Base-by-base conservation (phyloP, 2,329 filamentous ascomycete genomes). In the Diaporthe nobilis region DNA sequence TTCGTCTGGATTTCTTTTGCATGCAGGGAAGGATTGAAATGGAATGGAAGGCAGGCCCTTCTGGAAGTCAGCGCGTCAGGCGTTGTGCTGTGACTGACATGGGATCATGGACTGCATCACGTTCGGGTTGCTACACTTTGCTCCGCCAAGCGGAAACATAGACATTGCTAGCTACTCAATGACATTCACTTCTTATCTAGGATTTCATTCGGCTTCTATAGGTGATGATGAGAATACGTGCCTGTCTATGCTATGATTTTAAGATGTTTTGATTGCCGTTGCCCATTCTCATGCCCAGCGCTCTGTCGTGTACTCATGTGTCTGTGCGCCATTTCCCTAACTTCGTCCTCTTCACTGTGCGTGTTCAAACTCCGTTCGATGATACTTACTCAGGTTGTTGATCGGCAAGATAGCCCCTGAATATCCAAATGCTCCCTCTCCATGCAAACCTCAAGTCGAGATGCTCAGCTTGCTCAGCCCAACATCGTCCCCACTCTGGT, bases 401-500 rank as follows among this genome's bases (percentile, higher is more conserved):
- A 39, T 39, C 63, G 47, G 31, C 63, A 68, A 39, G 63, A 25
- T 15, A 68, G 31, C 63, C 63, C 63, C 63, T 53, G 63, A 39
- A 37, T 68, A 51, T 53, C 63, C 31, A n/a, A 63, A 72, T 55
- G 47, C 34, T 7, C 49, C 4, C 25, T 37, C 9, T 34, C 28
- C 17, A n/a, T 55, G 44, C 60, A 39, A 13, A 31, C 2, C 20
- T 65, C 47, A 72, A 4, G 57, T 72, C 47, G 71, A 72, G 58
- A 72, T 72, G 25, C 47, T 60, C 12, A 77, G 61, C 63, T 77
- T 61, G 55, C 70, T 25, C 70, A 77, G 55, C 53, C 70, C 49
- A 22, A 39, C 55, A 39, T 60, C 51, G 55, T 75, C 47, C 47
- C 73, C 49, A 53, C 73, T 60, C 79, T 89, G 87, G 79, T 88